Conservation (phyloP, 768 basidiomycete species). For the Cystofilobasidium bisporidii region DNA sequence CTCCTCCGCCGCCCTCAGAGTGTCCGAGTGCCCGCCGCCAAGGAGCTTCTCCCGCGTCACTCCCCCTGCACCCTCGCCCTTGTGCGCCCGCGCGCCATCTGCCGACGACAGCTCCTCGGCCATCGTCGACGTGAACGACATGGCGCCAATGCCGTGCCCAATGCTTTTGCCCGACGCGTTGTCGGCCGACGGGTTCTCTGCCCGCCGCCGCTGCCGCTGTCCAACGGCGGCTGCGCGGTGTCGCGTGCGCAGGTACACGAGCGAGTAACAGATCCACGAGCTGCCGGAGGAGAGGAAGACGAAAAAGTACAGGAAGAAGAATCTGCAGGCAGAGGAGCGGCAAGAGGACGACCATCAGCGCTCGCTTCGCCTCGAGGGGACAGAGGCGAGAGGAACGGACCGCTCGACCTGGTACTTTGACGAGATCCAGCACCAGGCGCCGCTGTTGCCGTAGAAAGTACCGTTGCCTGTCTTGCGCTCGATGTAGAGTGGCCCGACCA, state of each 20-base stretch:
- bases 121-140: too few species aligned
- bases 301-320: constrained; percentile 10
- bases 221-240: background rate
- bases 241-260: background rate
- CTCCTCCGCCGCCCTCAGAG: too few species aligned
- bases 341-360: background rate
- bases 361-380: too few species aligned
- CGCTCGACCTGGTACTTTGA: constrained; percentile 17
- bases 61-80: too few species aligned
- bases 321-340: background rate
- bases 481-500: background rate
- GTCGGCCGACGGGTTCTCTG: too few species aligned
- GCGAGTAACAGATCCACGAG: background rate
- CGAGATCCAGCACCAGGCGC: constrained; percentile 29
- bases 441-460: constrained; percentile 19
- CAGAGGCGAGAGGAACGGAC: background rate
- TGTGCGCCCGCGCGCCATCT: too few species aligned
- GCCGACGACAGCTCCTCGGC: too few species aligned
- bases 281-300: background rate
- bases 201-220: too few species aligned
- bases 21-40: too few species aligned
- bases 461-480: background rate
- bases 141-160: too few species aligned
- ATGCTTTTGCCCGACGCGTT: too few species aligned
- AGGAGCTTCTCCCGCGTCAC: too few species aligned